phyloP scores from a whole-genome alignment of 768 basidiomycete species.

The Rossbeevera mucosa region DNA sequence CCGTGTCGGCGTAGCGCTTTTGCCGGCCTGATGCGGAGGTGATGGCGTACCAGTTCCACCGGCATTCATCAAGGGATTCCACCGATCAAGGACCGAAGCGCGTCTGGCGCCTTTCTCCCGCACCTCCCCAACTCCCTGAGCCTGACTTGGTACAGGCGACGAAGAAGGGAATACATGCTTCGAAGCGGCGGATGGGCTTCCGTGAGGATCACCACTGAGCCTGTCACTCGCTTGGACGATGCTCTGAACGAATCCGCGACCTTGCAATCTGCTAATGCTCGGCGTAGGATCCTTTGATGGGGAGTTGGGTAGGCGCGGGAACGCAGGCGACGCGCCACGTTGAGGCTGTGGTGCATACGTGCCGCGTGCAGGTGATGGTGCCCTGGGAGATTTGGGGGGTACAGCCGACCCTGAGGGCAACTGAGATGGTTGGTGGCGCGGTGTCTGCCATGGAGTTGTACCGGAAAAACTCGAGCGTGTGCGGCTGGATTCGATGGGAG shows the following conservation, averaged over 20 bases:
- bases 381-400: conserved; percentile 19
- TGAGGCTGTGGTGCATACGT: conserved; percentile 40
- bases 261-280: conserved; percentile 76
- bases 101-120: conserved; percentile 36
- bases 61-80: conserved; percentile 45
- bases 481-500: conserved; percentile 14
- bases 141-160: conserved; percentile 31
- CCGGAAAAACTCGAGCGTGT: conserved; percentile 15
- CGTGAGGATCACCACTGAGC: conserved; percentile 35
- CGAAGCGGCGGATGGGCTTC: conserved; percentile 28
- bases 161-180: conserved; percentile 27
- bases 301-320: conserved; percentile 45
- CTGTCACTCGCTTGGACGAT: conserved; percentile 69
- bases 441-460: conserved; percentile 21
- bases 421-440: conserved; percentile 30
- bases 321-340: conserved; percentile 49
- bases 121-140: conserved; percentile 28
- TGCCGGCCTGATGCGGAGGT: conserved; percentile 33
- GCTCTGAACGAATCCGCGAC: conserved; percentile 81
- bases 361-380: conserved; percentile 40
- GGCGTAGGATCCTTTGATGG: conserved; percentile 71
- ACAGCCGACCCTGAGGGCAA: conserved; percentile 28
- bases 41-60: conserved; percentile 33
- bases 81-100: conserved; percentile 64
- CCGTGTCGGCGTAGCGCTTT: conserved; percentile 38